Percentiles rank a stretch among this genome's conserved stretches.
Conservation (phyloP, 164 flowering plant species). For the Aristolochia contorta region DNA sequence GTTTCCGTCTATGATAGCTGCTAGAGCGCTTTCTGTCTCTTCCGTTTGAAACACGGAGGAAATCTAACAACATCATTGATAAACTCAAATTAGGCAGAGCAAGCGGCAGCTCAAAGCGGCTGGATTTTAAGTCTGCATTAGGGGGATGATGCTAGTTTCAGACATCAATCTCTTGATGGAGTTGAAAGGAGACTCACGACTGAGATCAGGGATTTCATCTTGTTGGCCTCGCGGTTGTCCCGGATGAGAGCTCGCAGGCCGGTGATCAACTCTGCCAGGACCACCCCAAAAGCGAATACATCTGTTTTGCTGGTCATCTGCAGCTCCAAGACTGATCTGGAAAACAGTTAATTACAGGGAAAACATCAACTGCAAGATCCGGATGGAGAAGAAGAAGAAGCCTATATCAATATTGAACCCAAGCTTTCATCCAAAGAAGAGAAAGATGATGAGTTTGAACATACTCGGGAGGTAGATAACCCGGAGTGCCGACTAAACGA, state of each 20-base stretch:
- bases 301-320: slow-evolving; percentile 58
- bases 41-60: slow-evolving; percentile 33
- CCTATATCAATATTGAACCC: neutral
- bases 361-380: neutral
- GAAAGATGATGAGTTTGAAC: neutral
- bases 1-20: slow-evolving; percentile 36
- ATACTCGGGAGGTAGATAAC: slow-evolving; percentile 80
- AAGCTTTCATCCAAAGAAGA: neutral
- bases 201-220: slow-evolving; percentile 57
- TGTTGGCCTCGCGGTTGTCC: slow-evolving; percentile 41
- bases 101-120: neutral
- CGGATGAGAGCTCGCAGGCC: slow-evolving; percentile 61
- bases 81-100: neutral
- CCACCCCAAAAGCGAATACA: slow-evolving; percentile 75
- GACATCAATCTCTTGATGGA: neutral
- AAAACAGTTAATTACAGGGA: neutral
- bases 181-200: slow-evolving; percentile 30
- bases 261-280: slow-evolving; percentile 63
- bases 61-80: slow-evolving; percentile 25
- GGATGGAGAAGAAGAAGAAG: neutral
- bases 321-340: slow-evolving; percentile 68
- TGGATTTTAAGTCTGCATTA: too few species aligned
- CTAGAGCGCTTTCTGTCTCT: slow-evolving; percentile 40
- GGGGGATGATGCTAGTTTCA: too few species aligned
- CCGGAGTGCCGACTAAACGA: slow-evolving; percentile 69